Conservation (phyloP, 129 eudicot species). For the Scalesia atractyloides region DNA sequence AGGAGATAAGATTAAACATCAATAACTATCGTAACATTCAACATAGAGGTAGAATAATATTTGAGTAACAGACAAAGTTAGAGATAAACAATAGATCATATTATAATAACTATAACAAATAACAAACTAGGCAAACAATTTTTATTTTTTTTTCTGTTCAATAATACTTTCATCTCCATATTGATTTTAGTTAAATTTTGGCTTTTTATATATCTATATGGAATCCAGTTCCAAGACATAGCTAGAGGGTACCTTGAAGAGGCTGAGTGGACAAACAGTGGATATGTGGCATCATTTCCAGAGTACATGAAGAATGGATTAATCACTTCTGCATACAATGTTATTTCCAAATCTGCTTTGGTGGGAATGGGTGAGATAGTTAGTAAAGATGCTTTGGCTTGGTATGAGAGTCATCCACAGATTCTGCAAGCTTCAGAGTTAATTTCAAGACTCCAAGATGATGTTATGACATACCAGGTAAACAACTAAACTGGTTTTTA, state of each 20-base stretch:
- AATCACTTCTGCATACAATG: slow-evolving; percentile 30
- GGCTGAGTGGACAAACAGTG: slow-evolving; percentile 40
- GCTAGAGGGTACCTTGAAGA: slow-evolving; percentile 35
- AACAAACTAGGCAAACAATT: too few species aligned
- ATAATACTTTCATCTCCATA: not conserved
- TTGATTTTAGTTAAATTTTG: not conserved
- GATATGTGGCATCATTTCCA: slow-evolving; percentile 27
- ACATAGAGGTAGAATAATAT: too few species aligned
- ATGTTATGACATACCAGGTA: slow-evolving; percentile 33
- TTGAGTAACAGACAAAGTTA: too few species aligned
- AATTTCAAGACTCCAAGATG: slow-evolving; percentile 35
- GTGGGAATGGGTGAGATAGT: slow-evolving; percentile 32
- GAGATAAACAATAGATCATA: too few species aligned
- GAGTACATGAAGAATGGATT: slow-evolving; percentile 34
- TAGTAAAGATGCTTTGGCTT: slow-evolving; percentile 25
- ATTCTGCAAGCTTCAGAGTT: slow-evolving; percentile 20
- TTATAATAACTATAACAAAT: too few species aligned
- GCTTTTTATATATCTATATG: not conserved
- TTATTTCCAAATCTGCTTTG: slow-evolving; percentile 23
- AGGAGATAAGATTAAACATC: too few species aligned
- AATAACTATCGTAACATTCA: too few species aligned
- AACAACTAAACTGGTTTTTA: not conserved
- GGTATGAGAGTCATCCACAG: slow-evolving; percentile 29
- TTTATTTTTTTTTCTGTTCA: too few species aligned
- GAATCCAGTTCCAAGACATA: slow-evolving; percentile 30